Percentiles rank a stretch among this genome's conserved stretches.
Evolutionary conservation across 495 filamentous ascomycete species (phyloP).

Genomic region (Annulohypoxylon bovei): DNA sequence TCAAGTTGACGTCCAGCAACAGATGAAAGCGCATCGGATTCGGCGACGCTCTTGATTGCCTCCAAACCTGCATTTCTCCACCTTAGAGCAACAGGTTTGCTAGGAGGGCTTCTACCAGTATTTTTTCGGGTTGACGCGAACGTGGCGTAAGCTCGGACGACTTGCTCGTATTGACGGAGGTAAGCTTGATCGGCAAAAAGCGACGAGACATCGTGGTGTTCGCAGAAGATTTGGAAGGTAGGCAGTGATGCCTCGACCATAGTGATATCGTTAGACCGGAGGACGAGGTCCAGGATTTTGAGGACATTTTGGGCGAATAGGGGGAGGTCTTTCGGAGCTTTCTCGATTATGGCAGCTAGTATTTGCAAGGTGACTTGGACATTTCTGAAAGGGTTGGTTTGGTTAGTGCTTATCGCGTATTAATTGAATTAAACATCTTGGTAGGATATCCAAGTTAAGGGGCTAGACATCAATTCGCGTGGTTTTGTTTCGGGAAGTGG

Average conservation of each 20-base stretch:
- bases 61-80: constrained; percentile 83
- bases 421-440: constrained; percentile 8
- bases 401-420: constrained; percentile 15
- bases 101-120: constrained; percentile 61
- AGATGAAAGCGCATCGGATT: constrained; percentile 78
- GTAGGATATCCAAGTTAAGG: not conserved
- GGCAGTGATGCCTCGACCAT: constrained; percentile 88
- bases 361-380: constrained; percentile 94
- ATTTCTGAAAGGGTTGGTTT: constrained; percentile 65
- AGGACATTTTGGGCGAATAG: constrained; percentile 85
- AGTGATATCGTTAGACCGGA: constrained; percentile 82
- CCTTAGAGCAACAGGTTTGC: constrained; percentile 78
- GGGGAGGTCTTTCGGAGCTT: constrained; percentile 86
- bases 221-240: constrained; percentile 85
- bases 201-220: constrained; percentile 78
- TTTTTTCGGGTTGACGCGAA: constrained; percentile 71
- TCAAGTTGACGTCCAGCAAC: constrained; percentile 78
- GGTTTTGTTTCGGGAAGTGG: not conserved
- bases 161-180: constrained; percentile 79
- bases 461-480: not conserved
- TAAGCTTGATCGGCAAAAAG: constrained; percentile 85
- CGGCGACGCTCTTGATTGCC: constrained; percentile 80
- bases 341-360: constrained; percentile 86
- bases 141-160: constrained; percentile 78
- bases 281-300: constrained; percentile 78